Evolutionary conservation across 768 basidiomycete species (phyloP).

Genomic region (Tephrocybe sp.): DNA sequence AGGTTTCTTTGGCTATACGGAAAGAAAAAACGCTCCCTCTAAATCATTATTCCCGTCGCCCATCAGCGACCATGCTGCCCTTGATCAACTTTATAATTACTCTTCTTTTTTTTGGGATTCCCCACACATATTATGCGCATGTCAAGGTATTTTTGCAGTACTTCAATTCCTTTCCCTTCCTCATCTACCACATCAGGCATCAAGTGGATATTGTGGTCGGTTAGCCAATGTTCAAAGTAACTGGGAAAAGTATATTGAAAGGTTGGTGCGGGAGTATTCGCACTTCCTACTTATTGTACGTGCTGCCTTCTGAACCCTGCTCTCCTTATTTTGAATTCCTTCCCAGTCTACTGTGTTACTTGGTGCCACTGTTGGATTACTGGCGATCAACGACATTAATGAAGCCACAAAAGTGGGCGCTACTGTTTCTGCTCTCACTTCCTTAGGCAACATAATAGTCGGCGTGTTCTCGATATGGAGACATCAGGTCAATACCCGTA

Average conservation of each 20-base stretch:
- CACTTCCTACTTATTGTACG: conserved; percentile 57
- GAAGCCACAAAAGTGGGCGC: conserved; percentile 36
- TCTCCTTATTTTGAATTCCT: neutral
- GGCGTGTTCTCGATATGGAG: conserved; percentile 60
- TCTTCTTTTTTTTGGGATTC: conserved; percentile 51
- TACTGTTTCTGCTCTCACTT: conserved; percentile 46
- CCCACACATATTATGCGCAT: conserved; percentile 49
- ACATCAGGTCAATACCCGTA: conserved; percentile 48
- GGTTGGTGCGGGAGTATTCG: conserved; percentile 54
- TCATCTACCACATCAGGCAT: conserved; percentile 22
- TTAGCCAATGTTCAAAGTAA: conserved; percentile 45
- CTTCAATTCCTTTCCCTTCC: neutral
- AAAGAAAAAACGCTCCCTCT: conserved; percentile 16
- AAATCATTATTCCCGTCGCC: conserved; percentile 13
- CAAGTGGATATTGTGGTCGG: conserved; percentile 50
- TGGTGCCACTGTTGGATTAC: conserved; percentile 51
- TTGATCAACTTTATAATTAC: conserved; percentile 39
- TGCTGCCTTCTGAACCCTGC: conserved; percentile 1
- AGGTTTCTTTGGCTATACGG: conserved; percentile 24
- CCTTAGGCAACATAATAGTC: conserved; percentile 55
- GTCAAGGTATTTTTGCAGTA: conserved; percentile 30
- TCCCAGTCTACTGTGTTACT: conserved; percentile 51
- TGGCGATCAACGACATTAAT: conserved; percentile 43
- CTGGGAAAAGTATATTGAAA: conserved; percentile 50
- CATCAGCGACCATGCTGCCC: conserved; percentile 24